phyloP scores from a whole-genome alignment of 805 yeast species.

The Maudiozyma bulderi region DNA sequence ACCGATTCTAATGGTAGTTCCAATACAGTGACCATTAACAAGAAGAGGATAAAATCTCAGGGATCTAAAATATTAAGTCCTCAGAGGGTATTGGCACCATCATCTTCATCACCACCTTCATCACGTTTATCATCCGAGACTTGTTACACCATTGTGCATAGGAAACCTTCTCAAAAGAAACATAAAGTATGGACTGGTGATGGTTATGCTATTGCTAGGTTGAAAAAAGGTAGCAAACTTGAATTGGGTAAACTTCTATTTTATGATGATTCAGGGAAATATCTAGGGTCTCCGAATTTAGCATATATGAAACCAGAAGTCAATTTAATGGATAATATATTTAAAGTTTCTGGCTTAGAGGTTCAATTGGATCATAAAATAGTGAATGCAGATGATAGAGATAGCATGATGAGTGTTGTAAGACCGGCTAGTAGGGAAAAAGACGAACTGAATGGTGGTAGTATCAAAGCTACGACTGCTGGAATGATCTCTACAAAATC shows the following conservation, averaged over 20 bases:
- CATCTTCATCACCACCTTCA: background rate
- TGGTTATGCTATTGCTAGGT: conserved; percentile 43
- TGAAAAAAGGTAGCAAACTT: background rate
- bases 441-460: background rate
- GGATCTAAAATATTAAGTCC: background rate
- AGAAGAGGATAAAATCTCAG: background rate
- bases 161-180: conserved; percentile 67
- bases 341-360: conserved; percentile 51
- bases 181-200: conserved; percentile 95
- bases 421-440: background rate
- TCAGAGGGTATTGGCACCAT: background rate
- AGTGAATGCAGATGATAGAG: conserved; percentile 15
- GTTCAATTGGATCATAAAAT: conserved; percentile 48
- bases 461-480: too few species aligned
- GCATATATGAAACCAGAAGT: conserved; percentile 11
- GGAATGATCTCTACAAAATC: too few species aligned
- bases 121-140: background rate
- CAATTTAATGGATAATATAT: conserved; percentile 30
- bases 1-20: background rate
- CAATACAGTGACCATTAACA: background rate
- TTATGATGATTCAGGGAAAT: conserved; percentile 22
- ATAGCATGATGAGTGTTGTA: background rate
- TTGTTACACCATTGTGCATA: conserved; percentile 41
- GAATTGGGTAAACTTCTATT: conserved; percentile 15
- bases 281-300: conserved; percentile 22